Conservation (phyloP, 805 yeast genomes). For the Brettanomyces custersianus region DNA sequence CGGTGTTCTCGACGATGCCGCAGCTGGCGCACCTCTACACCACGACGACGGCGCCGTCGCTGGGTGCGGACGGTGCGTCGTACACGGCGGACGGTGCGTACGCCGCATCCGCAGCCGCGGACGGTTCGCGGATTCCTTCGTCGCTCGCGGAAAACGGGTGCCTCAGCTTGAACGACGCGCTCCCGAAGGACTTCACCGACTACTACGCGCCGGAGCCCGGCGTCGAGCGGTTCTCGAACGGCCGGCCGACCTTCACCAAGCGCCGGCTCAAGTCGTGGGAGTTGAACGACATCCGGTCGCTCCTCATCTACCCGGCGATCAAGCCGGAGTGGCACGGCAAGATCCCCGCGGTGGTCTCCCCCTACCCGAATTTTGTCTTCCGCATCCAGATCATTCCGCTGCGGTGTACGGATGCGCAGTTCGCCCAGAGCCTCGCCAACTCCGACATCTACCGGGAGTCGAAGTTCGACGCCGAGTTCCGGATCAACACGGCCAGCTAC, state of each 20-base stretch:
- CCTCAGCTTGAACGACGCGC: conserved; percentile 34
- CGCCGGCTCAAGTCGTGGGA: conserved; percentile 64
- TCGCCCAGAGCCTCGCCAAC: conserved; percentile 39
- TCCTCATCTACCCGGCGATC: conserved; percentile 42
- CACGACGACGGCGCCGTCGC: conserved; percentile 12
- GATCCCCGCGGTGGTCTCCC: conserved; percentile 35
- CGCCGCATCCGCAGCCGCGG: neutral
- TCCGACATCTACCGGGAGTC: conserved; percentile 64
- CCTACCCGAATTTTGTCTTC: conserved; percentile 29
- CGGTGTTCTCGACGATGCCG: conserved; percentile 15
- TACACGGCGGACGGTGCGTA: neutral
- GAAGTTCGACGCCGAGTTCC: conserved; percentile 43
- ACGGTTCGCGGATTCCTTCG: neutral
- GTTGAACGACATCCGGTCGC: conserved; percentile 57
- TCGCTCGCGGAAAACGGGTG: neutral
- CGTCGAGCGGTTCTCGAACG: conserved; percentile 41
- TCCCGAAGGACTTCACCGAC: conserved; percentile 44
- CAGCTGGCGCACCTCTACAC: conserved; percentile 22
- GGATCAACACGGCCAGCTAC: conserved; percentile 50
- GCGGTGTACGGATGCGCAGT: conserved; percentile 37
- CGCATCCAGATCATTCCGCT: conserved; percentile 44
- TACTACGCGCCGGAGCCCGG: conserved; percentile 52
- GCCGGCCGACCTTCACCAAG: conserved; percentile 55
- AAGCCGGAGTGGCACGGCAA: conserved; percentile 48
- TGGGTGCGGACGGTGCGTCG: neutral